Base-by-base conservation (phyloP, 768 basidiomycete genomes). In the Russula lepida region DNA sequence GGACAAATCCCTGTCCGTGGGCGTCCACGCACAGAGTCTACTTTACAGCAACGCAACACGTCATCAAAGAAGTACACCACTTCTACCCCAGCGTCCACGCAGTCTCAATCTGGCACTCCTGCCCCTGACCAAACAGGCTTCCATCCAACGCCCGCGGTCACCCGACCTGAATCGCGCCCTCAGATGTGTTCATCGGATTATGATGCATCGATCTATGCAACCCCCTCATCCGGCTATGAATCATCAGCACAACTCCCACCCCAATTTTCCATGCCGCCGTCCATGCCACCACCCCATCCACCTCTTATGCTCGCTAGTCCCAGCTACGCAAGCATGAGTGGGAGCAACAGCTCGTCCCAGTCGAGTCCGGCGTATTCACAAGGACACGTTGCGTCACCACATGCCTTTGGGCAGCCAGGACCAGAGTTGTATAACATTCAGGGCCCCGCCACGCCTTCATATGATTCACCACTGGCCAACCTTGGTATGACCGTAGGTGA, bases 351-450 rank as follows among this genome's bases (percentile, higher is more conserved):
- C 30, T 63, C 62, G 28, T 63, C 62, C 5, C 62, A 63, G 28
- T 63, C 62, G 23, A 63, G 62, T 35, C 62, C 62, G 12, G 62
- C 62, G 27, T 63, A 63, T 54, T 64, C 59, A 55, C 63, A 61
- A 27, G 59, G 48, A 15, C 60, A 56, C 9, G 56, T 62, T 15
- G 60, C 60, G 9, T 63, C 63, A 11, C 55, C 63, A 37, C 63
- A 62, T 35, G 41, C 63, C 17, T 64, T 56, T 44, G 50, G 54
- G 39, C 63, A 44, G 27, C 51, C 54, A 50, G 54, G 49, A 47
- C 41, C 17, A 32, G 60, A 55, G 8, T 3, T 63, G 19, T 64
- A 63, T 47, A 41, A 32, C 32, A 32, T 57, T 4, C 55, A 56
- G 17, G 44, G 49, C 0, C 52, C 62, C 15, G 12, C 56, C 19